Evolutionary conservation across 305 asterid species (phyloP).

Genomic region (Fraxinus velutina): DNA sequence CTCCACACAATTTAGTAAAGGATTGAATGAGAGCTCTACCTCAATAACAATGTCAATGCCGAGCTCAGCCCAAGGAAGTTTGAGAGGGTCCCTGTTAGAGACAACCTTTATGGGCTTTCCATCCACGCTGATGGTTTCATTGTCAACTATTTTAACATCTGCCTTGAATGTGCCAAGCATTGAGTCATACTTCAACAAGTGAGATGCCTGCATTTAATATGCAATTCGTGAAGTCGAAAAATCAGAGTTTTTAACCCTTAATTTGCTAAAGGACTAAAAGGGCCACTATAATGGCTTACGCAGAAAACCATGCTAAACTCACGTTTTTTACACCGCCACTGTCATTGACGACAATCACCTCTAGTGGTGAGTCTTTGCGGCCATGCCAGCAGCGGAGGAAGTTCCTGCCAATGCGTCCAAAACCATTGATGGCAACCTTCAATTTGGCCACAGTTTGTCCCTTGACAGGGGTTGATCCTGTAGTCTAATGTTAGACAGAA

Average conservation of each 20-base stretch:
- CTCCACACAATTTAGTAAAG: background rate
- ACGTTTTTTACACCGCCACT: constrained; percentile 94
- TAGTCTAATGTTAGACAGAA: constrained; percentile 35
- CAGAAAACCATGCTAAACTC: constrained; percentile 20
- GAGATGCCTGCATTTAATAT: constrained; percentile 60
- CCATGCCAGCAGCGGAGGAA: constrained; percentile 99
- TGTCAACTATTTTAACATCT: constrained; percentile 71
- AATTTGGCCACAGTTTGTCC: constrained; percentile 69
- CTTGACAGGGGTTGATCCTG: constrained; percentile 55
- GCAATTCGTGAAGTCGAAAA: background rate
- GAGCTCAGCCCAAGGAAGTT: constrained; percentile 93
- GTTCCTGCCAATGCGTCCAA: constrained; percentile 94
- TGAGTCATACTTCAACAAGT: constrained; percentile 86
- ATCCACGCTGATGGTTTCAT: constrained; percentile 82
- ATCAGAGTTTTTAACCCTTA: too few species aligned
- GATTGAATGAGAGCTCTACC: constrained; percentile 33
- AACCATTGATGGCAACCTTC: constrained; percentile 91
- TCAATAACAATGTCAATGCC: constrained; percentile 94
- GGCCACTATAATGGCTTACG: background rate
- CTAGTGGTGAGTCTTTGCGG: constrained; percentile 83
- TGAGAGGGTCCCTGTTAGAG: constrained; percentile 80
- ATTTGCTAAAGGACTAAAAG: background rate
- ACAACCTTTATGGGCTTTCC: constrained; percentile 84
- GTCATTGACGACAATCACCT: constrained; percentile 82
- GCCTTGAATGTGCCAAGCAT: constrained; percentile 95